phyloP scores from a whole-genome alignment of 1,139 yeast species.

The Suhomyces choctaworum region DNA sequence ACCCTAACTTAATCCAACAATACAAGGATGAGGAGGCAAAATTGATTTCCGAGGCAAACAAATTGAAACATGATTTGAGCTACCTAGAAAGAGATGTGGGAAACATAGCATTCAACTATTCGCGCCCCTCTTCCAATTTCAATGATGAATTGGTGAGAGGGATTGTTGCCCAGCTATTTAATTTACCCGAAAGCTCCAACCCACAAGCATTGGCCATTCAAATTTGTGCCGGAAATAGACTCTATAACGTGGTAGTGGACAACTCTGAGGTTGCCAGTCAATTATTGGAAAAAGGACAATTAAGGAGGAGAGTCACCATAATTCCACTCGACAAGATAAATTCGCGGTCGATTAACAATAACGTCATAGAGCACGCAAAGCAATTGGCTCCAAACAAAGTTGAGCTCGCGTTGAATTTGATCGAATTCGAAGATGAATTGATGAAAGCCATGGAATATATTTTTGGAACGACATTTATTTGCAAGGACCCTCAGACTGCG shows the following conservation, averaged over 20 bases:
- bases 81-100: slow-evolving; percentile 64
- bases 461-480: slow-evolving; percentile 84
- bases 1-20: slow-evolving; percentile 47
- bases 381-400: slow-evolving; percentile 77
- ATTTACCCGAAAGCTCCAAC: slow-evolving; percentile 55
- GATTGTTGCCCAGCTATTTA: slow-evolving; percentile 82
- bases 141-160: slow-evolving; percentile 72
- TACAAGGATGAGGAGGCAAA: slow-evolving; percentile 46
- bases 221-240: slow-evolving; percentile 89
- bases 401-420: slow-evolving; percentile 78
- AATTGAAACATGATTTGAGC: slow-evolving; percentile 53
- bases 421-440: slow-evolving; percentile 72
- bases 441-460: slow-evolving; percentile 86
- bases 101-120: slow-evolving; percentile 73
- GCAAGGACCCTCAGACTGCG: slow-evolving; percentile 86
- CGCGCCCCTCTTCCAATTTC: slow-evolving; percentile 63
- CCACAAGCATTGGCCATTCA: slow-evolving; percentile 83
- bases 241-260: slow-evolving; percentile 90
- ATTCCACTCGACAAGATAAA: slow-evolving; percentile 88
- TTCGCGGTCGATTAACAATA: slow-evolving; percentile 49
- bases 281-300: slow-evolving; percentile 72
- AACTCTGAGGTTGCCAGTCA: slow-evolving; percentile 81
- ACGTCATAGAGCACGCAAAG: slow-evolving; percentile 60
- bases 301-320: slow-evolving; percentile 82
- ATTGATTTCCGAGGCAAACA: slow-evolving; percentile 32